Evolutionary conservation across 129 eudicot species (phyloP).

Genomic region (Saposhnikovia divaricata): DNA sequence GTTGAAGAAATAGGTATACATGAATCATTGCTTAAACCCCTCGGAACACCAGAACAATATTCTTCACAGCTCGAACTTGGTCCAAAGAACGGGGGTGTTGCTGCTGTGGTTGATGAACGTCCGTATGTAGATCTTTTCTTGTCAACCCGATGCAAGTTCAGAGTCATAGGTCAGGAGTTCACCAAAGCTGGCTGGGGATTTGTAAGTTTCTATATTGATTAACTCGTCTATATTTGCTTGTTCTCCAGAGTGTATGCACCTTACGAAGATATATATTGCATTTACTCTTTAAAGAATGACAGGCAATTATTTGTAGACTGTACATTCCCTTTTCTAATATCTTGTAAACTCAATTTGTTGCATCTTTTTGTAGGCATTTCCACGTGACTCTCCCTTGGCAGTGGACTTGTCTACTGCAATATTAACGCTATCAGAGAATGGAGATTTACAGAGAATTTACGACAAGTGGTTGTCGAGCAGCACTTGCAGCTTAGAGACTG

Average conservation of each 20-base stretch:
- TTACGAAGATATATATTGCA: not conserved
- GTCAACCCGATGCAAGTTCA: slow-evolving; percentile 75
- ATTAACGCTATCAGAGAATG: slow-evolving; percentile 66
- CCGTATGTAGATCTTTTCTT: slow-evolving; percentile 80
- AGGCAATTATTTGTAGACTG: not conserved
- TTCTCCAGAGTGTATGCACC: slow-evolving; percentile 3
- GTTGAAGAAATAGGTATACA: slow-evolving; percentile 56
- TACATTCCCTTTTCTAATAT: not conserved
- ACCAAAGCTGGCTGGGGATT: slow-evolving; percentile 94
- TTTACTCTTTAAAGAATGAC: not conserved
- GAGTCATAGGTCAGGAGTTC: slow-evolving; percentile 80
- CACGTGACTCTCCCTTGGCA: slow-evolving; percentile 83
- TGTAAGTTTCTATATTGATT: slow-evolving; percentile 38
- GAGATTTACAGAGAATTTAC: slow-evolving; percentile 81
- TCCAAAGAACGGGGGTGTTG: slow-evolving; percentile 68
- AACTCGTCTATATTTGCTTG: not conserved
- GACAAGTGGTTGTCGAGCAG: slow-evolving; percentile 78
- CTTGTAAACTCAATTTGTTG: not conserved
- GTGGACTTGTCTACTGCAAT: slow-evolving; percentile 80
- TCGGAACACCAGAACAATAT: slow-evolving; percentile 72
- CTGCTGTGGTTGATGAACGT: slow-evolving; percentile 76
- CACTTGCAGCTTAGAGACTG: slow-evolving; percentile 49
- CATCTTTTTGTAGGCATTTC: slow-evolving; percentile 55
- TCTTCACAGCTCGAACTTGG: slow-evolving; percentile 57
- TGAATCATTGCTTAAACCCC: slow-evolving; percentile 53